These are phyloP conservation scores for Lachnellula occidentalis DNA, from an alignment of 2,329 filamentous ascomycete species.

Conservation along the genomic window DNA sequence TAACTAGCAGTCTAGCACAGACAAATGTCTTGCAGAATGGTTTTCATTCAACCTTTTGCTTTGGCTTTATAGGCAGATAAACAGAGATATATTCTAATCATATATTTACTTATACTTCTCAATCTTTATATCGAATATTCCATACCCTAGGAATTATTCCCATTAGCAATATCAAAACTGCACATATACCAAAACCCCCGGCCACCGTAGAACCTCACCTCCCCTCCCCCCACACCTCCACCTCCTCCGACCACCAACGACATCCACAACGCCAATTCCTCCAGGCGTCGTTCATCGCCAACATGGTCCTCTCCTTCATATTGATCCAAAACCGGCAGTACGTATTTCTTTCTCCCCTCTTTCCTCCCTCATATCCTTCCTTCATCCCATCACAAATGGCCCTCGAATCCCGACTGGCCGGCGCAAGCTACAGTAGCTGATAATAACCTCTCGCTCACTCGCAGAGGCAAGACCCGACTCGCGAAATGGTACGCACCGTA, in stretches of 20 bases:
- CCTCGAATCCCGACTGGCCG: background rate
- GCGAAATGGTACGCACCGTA: constrained; percentile 99
- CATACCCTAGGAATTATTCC: too few species aligned
- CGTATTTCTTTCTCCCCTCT: constrained; percentile 17
- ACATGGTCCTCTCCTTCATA: constrained; percentile 71
- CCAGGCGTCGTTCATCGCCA: constrained; percentile 3
- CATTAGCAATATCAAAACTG: background rate
- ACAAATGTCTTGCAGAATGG: too few species aligned
- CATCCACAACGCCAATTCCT: background rate
- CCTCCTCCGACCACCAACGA: background rate
- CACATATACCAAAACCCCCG: background rate
- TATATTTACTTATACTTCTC: too few species aligned
- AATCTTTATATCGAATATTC: too few species aligned
- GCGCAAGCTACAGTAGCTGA: constrained; percentile 9
- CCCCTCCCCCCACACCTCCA: background rate
- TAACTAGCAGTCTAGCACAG: too few species aligned
- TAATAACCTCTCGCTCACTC: constrained; percentile 8
- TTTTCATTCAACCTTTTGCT: too few species aligned
- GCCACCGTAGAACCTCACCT: constrained; percentile 1
- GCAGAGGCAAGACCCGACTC: constrained; percentile 94
- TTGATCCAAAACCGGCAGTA: constrained; percentile 87
- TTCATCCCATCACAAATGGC: background rate
- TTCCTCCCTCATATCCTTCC: background rate
- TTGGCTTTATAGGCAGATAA: too few species aligned
- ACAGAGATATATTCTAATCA: too few species aligned